Conservation (phyloP, 495 filamentous ascomycete species). For the Aspergillus funiculosus region DNA sequence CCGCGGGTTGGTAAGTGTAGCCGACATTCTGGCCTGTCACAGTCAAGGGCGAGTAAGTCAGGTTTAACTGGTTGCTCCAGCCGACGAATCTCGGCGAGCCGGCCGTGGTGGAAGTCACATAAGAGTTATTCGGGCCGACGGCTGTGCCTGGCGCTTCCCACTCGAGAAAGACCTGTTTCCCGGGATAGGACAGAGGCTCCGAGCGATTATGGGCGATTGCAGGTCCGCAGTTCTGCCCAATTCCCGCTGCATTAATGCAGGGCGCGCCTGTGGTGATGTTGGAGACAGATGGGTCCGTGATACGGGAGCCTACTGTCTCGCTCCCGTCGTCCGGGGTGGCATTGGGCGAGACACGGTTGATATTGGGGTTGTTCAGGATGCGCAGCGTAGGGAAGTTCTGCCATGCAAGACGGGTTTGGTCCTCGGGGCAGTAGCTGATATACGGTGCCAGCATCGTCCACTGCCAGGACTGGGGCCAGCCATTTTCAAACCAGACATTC, state of each 20-base stretch:
- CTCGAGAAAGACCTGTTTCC: conserved; percentile 60
- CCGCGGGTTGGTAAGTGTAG: conserved; percentile 59
- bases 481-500: conserved; percentile 79
- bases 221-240: conserved; percentile 53
- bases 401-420: conserved; percentile 74
- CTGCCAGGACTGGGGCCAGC: conserved; percentile 79
- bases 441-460: conserved; percentile 84
- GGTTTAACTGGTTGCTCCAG: conserved; percentile 80
- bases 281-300: background rate
- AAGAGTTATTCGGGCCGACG: conserved; percentile 78
- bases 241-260: conserved; percentile 48
- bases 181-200: conserved; percentile 67
- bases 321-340: conserved; percentile 34
- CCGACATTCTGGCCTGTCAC: conserved; percentile 33
- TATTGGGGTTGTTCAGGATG: conserved; percentile 75
- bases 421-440: conserved; percentile 69
- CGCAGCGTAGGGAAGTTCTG: conserved; percentile 78
- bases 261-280: conserved; percentile 30
- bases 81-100: conserved; percentile 59
- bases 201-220: conserved; percentile 61
- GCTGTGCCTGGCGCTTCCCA: conserved; percentile 68
- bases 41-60: conserved; percentile 69
- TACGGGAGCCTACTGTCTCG: conserved; percentile 11
- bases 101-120: conserved; percentile 59
- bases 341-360: conserved; percentile 51